Base-by-base conservation (phyloP, 768 basidiomycete genomes). In the Boletus patriciae region DNA sequence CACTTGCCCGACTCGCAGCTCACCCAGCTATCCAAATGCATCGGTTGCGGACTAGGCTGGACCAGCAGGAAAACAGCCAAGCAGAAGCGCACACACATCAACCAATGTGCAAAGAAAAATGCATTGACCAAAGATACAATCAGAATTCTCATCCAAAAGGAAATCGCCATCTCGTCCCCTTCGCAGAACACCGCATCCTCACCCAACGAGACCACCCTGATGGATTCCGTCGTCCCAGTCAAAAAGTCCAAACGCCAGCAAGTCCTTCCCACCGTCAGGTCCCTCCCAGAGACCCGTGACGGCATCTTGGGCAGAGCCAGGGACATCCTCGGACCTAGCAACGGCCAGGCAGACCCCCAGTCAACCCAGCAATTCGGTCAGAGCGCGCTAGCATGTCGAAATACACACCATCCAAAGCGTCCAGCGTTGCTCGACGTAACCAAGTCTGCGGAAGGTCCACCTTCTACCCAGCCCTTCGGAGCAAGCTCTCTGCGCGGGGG, bases 11-110 rank as follows among this genome's bases (percentile, higher is more conserved):
- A 81, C 42, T 53, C 70, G 4, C 76, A 86, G 25, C 66, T 90
- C 6, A 66, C 67, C 2, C 78, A 67, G 25, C 65, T 92, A 2
- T 67, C 73, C 12, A 82, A 75, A 62, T 92, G 90, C 62, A 75
- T 90, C 43, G 77, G 80, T 37, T 92, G 90, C 61, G 81, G 83
- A 23, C 65, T 79, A 15, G 70, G 70, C 2, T 93, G 91, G 91
- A 92, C 88, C 4, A 73, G 82, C 13, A 78, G 80, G 52, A 94
- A 94, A 68, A 80, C 80, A 4, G 73, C 73, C 12, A 60, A 71
- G 18, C 83, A 86, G 64, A 94, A 94, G 69, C 70, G 81, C 66
- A 61, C 77, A 3, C 92, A 94, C 66, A 81, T 94, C 40, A 77
- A 77, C 47, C 73, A 76, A 7, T 94, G 92, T 67, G 83, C 87